Percentiles rank a stretch among this genome's conserved stretches.
Evolutionary conservation across 345 rosid species (phyloP).

Genomic region (Stellera chamaejasme): DNA sequence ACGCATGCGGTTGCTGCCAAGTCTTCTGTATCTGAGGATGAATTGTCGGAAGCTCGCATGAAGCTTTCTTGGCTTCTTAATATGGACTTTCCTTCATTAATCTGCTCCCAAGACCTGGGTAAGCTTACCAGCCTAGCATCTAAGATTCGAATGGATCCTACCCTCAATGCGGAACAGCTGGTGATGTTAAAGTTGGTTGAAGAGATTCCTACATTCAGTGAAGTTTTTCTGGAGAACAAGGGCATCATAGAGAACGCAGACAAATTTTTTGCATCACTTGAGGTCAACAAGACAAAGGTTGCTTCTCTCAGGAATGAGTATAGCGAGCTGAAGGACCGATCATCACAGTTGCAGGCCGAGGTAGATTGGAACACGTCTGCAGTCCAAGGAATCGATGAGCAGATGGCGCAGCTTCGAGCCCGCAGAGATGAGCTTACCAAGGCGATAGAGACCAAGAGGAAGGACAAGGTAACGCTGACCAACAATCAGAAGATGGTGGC

Average conservation of each 20-base stretch:
- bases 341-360: conserved; percentile 36
- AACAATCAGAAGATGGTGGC: conserved; percentile 44
- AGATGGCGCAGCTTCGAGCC: conserved; percentile 45
- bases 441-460: conserved; percentile 28
- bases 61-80: conserved; percentile 50
- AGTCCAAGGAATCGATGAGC: conserved; percentile 45
- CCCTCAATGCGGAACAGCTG: conserved; percentile 46
- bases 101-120: conserved; percentile 30
- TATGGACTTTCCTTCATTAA: conserved; percentile 47
- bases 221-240: conserved; percentile 48
- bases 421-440: conserved; percentile 29
- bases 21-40: conserved; percentile 26
- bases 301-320: conserved; percentile 51
- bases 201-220: conserved; percentile 52
- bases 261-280: conserved; percentile 35
- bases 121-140: conserved; percentile 40
- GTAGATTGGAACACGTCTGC: conserved; percentile 30
- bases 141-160: conserved; percentile 42
- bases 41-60: conserved; percentile 39
- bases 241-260: conserved; percentile 30
- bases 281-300: conserved; percentile 45
- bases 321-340: conserved; percentile 42
- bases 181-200: conserved; percentile 56
- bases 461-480: conserved; percentile 29
- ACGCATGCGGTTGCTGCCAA: conserved; percentile 5